phyloP scores from a whole-genome alignment of 345 rosid species.

The Erysimum cheiranthoides region DNA sequence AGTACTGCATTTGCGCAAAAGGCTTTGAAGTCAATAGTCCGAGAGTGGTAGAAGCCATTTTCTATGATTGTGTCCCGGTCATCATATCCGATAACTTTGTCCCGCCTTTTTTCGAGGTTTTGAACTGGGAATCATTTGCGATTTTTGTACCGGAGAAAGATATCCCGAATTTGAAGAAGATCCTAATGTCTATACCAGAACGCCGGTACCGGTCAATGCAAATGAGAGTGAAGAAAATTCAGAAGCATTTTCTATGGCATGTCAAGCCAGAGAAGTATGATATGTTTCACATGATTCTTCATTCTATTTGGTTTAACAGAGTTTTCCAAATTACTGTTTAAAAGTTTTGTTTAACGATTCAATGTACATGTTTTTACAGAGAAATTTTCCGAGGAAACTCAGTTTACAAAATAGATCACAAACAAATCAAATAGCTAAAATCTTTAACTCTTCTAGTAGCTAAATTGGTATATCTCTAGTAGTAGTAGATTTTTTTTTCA shows the following conservation, averaged over 20 bases:
- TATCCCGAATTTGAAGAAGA: constrained; percentile 78
- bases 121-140: constrained; percentile 91
- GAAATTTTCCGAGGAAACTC: not conserved
- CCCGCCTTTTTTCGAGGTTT: constrained; percentile 83
- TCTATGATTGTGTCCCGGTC: constrained; percentile 87
- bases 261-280: constrained; percentile 76
- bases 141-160: constrained; percentile 84
- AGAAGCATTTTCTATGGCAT: constrained; percentile 97
- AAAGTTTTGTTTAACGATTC: constrained; percentile 21
- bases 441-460: not conserved
- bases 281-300: constrained; percentile 92
- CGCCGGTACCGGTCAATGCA: constrained; percentile 64
- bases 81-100: constrained; percentile 89
- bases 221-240: constrained; percentile 78
- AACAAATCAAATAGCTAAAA: not conserved
- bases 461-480: not conserved
- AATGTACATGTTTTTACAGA: constrained; percentile 31
- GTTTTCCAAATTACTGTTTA: constrained; percentile 60
- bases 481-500: not conserved
- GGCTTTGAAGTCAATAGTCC: constrained; percentile 94
- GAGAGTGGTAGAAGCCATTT: constrained; percentile 92
- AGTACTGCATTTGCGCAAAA: constrained; percentile 90
- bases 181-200: constrained; percentile 71
- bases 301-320: constrained; percentile 88
- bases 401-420: not conserved